These are phyloP conservation scores for Raffaelea deltoideospora DNA, from an alignment of 2,329 filamentous ascomycete genomes.

Conservation along the genomic window DNA sequence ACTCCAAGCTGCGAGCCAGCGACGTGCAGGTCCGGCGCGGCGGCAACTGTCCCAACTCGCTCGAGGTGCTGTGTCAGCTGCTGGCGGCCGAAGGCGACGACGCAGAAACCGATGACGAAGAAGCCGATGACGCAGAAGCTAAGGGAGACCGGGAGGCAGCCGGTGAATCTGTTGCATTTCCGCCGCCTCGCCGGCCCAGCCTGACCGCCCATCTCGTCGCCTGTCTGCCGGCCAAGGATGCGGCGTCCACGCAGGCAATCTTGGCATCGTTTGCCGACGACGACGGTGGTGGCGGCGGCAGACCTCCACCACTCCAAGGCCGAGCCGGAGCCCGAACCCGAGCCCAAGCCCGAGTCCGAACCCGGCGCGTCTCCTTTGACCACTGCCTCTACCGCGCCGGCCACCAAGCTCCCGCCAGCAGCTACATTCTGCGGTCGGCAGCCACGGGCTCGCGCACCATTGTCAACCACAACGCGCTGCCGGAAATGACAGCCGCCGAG, in stretches of 20 bases:
- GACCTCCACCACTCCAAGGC: too few relatives aligned
- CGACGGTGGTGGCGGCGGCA: too few relatives aligned
- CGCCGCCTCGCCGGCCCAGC: too few relatives aligned
- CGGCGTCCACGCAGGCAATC: constrained; percentile 36
- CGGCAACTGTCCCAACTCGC: constrained; percentile 57
- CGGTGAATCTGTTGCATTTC: too few relatives aligned
- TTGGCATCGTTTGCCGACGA: constrained; percentile 38
- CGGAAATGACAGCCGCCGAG: constrained; percentile 51
- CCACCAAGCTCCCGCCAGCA: constrained; percentile 43
- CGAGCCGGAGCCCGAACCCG: neutral
- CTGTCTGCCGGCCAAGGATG: constrained; percentile 36
- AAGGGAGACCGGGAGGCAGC: constrained; percentile 4
- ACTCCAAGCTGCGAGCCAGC: constrained; percentile 56
- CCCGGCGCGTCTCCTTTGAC: constrained; percentile 17
- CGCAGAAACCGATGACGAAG: constrained; percentile 41
- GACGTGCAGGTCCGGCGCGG: constrained; percentile 44
- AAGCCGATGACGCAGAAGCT: neutral
- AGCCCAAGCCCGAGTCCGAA: neutral
- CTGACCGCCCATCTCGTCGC: constrained; percentile 31
- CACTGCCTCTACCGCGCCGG: constrained; percentile 45
- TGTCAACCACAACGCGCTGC: constrained; percentile 52
- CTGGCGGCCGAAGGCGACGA: constrained; percentile 13
- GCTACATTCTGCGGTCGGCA: constrained; percentile 52
- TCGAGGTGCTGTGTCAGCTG: constrained; percentile 56
- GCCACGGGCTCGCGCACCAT: constrained; percentile 49